Conservation (phyloP, 352 stramenopile genomes). For the Phytophthora quininea region DNA sequence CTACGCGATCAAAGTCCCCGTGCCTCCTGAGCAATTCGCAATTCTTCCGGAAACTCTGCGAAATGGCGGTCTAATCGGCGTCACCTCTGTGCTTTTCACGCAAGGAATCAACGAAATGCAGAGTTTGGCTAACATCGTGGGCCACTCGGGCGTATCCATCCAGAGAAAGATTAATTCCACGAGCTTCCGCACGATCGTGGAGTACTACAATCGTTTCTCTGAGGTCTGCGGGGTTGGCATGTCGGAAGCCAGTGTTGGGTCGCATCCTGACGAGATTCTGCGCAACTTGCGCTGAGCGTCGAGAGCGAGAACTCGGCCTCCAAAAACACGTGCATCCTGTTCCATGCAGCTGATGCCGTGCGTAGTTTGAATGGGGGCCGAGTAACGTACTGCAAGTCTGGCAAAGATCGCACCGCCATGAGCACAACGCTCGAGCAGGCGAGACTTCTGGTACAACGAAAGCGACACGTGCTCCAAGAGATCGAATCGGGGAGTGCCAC, state of each 20-base stretch:
- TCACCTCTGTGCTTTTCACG: constrained; percentile 85
- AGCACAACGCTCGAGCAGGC: constrained; percentile 96
- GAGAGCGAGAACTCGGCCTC: constrained; percentile 75
- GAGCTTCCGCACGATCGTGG: constrained; percentile 69
- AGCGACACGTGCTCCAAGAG: constrained; percentile 74
- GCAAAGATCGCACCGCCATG: constrained; percentile 98
- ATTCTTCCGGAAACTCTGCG: constrained; percentile 59
- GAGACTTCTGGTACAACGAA: constrained; percentile 84
- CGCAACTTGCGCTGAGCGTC: constrained; percentile 68
- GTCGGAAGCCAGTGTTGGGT: constrained; percentile 58
- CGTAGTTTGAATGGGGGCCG: constrained; percentile 92
- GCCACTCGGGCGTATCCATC: constrained; percentile 79
- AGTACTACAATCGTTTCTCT: constrained; percentile 79
- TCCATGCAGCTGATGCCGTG: constrained; percentile 84
- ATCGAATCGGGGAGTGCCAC: constrained; percentile 57
- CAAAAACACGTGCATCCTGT: constrained; percentile 90
- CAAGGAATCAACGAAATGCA: constrained; percentile 96
- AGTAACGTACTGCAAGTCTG: constrained; percentile 98
- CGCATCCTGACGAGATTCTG: constrained; percentile 72
- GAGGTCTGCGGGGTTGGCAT: constrained; percentile 42
- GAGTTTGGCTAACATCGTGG: constrained; percentile 90
- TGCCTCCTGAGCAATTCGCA: constrained; percentile 51
- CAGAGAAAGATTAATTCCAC: constrained; percentile 86
- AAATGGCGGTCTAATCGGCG: constrained; percentile 59
- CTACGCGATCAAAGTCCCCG: constrained; percentile 71